A percentile compares a stretch with the other conserved stretches of the same genome.
phyloP scores from a whole-genome alignment of 2,329 filamentous ascomycete genomes.

The Ilyonectria mors-panacis region DNA sequence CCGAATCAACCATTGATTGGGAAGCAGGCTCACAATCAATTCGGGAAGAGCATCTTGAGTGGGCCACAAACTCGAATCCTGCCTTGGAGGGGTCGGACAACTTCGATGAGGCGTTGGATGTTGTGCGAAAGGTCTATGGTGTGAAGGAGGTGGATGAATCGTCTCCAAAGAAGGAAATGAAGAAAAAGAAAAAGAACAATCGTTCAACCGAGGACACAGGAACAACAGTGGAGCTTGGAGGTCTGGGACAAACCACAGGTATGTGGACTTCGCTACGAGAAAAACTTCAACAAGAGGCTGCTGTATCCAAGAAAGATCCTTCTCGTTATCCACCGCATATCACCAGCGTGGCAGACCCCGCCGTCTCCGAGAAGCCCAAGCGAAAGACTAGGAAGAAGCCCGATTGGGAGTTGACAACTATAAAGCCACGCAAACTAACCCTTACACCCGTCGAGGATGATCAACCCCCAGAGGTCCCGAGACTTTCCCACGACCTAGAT shows the following conservation, averaged over 20 bases:
- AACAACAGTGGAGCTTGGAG: not conserved
- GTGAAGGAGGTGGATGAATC: conserved; percentile 25
- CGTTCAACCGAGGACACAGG: not conserved
- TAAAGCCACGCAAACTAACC: conserved; percentile 45
- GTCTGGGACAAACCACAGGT: conserved; percentile 23
- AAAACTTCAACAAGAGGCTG: conserved; percentile 39
- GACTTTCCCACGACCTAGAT: conserved; percentile 82
- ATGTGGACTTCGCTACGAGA: conserved; percentile 50
- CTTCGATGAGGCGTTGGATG: conserved; percentile 41
- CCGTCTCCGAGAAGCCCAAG: conserved; percentile 2
- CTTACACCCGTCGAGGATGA: conserved; percentile 52
- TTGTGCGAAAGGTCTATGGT: conserved; percentile 46
- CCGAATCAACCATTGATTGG: not conserved
- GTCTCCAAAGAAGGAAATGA: conserved; percentile 13
- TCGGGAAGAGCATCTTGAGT: not conserved
- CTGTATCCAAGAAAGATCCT: not conserved
- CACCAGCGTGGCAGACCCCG: not conserved
- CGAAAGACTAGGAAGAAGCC: conserved; percentile 15
- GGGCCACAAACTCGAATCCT: not conserved
- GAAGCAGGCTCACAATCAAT: not conserved
- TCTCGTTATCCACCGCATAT: not conserved
- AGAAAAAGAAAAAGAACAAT: conserved; percentile 10
- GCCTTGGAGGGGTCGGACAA: conserved; percentile 19
- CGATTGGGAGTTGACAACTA: conserved; percentile 41
- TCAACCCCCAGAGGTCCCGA: conserved; percentile 64